Percentiles rank a stretch among this genome's conserved stretches.
These are phyloP conservation scores for Inga oerstediana DNA, from an alignment of 306 rosid genomes.

Conservation along the genomic window DNA sequence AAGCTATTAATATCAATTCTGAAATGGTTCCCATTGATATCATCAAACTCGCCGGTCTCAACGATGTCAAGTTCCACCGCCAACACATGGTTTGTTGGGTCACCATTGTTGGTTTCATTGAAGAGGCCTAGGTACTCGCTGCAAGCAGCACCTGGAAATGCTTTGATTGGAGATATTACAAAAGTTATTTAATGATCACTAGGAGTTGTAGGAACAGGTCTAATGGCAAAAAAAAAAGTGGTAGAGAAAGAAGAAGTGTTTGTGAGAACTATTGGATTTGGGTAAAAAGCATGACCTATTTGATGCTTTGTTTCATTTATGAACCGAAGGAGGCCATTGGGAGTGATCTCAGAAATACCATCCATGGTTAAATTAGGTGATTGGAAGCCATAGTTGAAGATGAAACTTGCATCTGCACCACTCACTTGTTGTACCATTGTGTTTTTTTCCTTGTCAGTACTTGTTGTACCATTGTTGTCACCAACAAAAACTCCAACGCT, in stretches of 20 bases:
- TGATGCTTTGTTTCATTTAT: slow-evolving; percentile 49
- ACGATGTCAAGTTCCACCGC: slow-evolving; percentile 16
- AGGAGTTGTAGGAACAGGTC: neutral
- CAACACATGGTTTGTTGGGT: neutral
- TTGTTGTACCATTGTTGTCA: neutral
- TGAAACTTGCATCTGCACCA: neutral
- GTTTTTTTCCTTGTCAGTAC: too few species aligned
- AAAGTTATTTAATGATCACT: slow-evolving; percentile 61
- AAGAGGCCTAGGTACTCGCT: neutral
- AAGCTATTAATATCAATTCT: slow-evolving; percentile 62
- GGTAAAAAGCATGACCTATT: slow-evolving; percentile 58
- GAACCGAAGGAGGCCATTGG: slow-evolving; percentile 54
- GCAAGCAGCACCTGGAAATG: slow-evolving; percentile 30
- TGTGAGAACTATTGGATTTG: neutral
- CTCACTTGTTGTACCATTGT: neutral
- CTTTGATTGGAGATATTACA: slow-evolving; percentile 55
- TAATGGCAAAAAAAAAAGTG: slow-evolving; percentile 26
- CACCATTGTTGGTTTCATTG: neutral
- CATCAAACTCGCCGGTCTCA: slow-evolving; percentile 39
- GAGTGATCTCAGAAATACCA: slow-evolving; percentile 50
- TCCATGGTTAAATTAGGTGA: slow-evolving; percentile 28
- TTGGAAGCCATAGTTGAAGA: neutral
- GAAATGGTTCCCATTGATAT: slow-evolving; percentile 65
- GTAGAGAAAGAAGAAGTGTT: slow-evolving; percentile 61
- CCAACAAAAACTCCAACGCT: slow-evolving; percentile 1